phyloP scores from a whole-genome alignment of 2,329 filamentous ascomycete genomes.

The Xylaria sp. region DNA sequence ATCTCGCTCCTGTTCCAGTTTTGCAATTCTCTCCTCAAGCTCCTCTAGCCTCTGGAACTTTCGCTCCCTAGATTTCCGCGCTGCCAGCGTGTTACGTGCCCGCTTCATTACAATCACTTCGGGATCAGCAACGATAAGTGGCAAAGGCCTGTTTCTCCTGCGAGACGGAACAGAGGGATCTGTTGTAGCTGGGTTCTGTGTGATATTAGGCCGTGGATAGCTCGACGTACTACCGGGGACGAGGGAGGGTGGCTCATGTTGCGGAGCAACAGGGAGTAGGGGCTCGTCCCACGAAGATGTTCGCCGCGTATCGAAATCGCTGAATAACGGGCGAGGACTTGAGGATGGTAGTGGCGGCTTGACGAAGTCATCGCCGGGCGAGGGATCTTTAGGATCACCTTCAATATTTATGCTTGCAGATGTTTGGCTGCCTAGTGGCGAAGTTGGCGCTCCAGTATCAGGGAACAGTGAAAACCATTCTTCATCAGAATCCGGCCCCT shows the following conservation, averaged over 20 bases:
- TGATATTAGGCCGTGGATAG: background rate
- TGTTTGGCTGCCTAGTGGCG: background rate
- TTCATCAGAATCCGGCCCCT: background rate
- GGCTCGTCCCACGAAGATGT: no score
- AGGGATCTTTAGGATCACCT: background rate
- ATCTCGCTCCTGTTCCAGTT: background rate
- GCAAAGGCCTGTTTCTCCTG: background rate
- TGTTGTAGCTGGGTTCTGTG: no score
- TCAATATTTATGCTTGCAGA: background rate
- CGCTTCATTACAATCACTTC: background rate
- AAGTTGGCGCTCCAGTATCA: background rate
- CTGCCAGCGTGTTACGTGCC: background rate
- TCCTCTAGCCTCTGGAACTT: background rate
- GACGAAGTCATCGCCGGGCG: background rate
- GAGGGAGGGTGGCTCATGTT: background rate
- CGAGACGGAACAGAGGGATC: no score
- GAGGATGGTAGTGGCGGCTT: background rate
- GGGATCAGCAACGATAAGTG: background rate
- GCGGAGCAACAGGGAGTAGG: background rate
- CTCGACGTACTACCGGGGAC: background rate
- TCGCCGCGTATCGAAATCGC: no score
- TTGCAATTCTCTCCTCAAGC: background rate
- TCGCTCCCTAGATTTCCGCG: background rate
- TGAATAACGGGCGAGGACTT: background rate
- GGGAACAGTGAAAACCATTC: background rate